phyloP scores from a whole-genome alignment of 2,329 filamentous ascomycete genomes.

The Stemphylium vesicarium region DNA sequence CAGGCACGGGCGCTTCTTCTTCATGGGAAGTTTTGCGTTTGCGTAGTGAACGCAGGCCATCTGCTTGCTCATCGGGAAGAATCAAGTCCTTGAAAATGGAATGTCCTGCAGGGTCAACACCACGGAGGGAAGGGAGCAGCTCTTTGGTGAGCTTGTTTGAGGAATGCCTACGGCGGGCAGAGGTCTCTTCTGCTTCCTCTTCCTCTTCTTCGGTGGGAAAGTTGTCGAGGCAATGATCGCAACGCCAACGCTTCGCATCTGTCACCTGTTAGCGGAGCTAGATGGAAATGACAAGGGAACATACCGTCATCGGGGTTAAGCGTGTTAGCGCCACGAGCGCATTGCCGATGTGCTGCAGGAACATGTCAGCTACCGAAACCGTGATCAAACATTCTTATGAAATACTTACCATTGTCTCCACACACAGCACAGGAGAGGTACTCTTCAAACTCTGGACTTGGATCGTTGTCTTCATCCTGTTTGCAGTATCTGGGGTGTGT shows the following conservation, averaged over 20 bases:
- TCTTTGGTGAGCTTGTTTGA: slow-evolving; percentile 74
- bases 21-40: slow-evolving; percentile 84
- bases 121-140: slow-evolving; percentile 71
- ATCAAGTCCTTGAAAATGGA: slow-evolving; percentile 78
- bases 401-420: slow-evolving; percentile 77
- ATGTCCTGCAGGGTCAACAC: slow-evolving; percentile 66
- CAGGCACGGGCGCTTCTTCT: slow-evolving; percentile 63
- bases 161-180: slow-evolving; percentile 59
- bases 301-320: slow-evolving; percentile 69
- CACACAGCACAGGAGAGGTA: slow-evolving; percentile 79
- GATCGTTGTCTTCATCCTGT: slow-evolving; percentile 81
- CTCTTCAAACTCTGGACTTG: slow-evolving; percentile 79
- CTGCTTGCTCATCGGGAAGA: slow-evolving; percentile 73
- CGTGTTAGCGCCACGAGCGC: slow-evolving; percentile 74
- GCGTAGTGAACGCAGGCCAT: slow-evolving; percentile 77
- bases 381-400: slow-evolving; percentile 32
- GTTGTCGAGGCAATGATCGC: slow-evolving; percentile 63
- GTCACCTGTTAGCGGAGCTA: slow-evolving; percentile 27
- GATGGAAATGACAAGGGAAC: slow-evolving; percentile 36
- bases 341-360: slow-evolving; percentile 83
- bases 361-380: slow-evolving; percentile 51
- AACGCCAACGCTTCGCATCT: slow-evolving; percentile 68
- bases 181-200: slow-evolving; percentile 48
- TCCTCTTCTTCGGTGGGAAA: slow-evolving; percentile 44
- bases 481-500: slow-evolving; percentile 72